These are phyloP conservation scores for Prunus yedoensis DNA, from an alignment of 331 rosid genomes.

Conservation along the genomic window DNA sequence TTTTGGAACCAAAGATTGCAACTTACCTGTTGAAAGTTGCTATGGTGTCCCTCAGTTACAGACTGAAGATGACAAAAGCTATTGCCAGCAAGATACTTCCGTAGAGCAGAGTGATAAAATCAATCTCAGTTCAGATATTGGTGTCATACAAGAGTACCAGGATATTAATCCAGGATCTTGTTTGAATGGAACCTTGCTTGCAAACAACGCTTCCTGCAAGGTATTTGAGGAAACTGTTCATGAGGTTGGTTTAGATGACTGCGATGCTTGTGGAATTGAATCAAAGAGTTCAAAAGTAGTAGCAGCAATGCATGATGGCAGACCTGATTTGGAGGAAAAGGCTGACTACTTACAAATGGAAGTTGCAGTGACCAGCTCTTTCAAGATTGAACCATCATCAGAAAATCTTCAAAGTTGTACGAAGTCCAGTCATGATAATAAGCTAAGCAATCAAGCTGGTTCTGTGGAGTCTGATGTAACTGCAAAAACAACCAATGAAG, in stretches of 20 bases:
- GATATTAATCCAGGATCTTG: constrained; percentile 20
- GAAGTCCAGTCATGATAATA: constrained; percentile 13
- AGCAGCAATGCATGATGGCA: constrained; percentile 25
- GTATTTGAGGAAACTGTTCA: constrained; percentile 26
- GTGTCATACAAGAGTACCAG: constrained; percentile 16
- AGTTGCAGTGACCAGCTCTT: constrained; percentile 7
- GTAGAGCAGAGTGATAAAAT: not conserved
- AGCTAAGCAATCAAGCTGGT: constrained; percentile 27
- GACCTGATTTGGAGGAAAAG: constrained; percentile 29
- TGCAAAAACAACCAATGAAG: constrained; percentile 26
- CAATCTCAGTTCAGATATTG: not conserved
- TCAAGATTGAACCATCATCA: too few species aligned
- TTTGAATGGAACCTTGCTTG: constrained; percentile 30
- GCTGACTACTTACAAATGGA: constrained; percentile 24
- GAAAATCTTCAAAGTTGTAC: too few species aligned
- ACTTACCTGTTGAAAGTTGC: constrained; percentile 14
- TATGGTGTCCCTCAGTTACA: not conserved
- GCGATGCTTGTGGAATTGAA: constrained; percentile 16
- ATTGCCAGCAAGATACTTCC: constrained; percentile 5
- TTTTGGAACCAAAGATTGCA: constrained; percentile 10
- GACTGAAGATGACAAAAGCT: constrained; percentile 10
- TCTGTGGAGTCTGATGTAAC: constrained; percentile 32
- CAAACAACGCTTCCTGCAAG: constrained; percentile 29
- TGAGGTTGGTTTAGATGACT: constrained; percentile 29
- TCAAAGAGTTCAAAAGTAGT: constrained; percentile 23